A percentile compares a stretch with the other conserved stretches of the same genome.
Conservation (phyloP, 306 rosid species). For the Acmispon strigosus region DNA sequence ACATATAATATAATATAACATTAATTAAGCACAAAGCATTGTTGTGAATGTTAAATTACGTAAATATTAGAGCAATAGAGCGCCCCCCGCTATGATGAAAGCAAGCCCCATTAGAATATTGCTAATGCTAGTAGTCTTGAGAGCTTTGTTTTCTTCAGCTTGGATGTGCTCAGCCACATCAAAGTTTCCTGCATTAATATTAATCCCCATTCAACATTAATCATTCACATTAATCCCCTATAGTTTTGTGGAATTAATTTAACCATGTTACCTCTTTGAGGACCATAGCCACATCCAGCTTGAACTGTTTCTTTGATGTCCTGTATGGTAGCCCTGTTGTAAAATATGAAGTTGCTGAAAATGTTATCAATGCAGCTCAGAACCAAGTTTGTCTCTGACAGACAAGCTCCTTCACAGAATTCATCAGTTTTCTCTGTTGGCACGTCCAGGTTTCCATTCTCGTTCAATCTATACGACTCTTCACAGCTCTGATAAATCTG, state of each 20-base stretch:
- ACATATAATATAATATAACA: no score
- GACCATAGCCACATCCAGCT: constrained; percentile 75
- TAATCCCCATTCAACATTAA: neutral
- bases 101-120: constrained; percentile 37
- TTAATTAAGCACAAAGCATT: no score
- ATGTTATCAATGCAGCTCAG: constrained; percentile 57
- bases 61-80: constrained; percentile 20
- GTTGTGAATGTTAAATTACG: neutral
- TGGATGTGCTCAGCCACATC: constrained; percentile 55
- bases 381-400: constrained; percentile 66
- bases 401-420: constrained; percentile 70
- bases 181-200: constrained; percentile 63
- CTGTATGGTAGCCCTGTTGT: constrained; percentile 61
- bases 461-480: constrained; percentile 52
- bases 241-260: neutral
- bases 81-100: constrained; percentile 31
- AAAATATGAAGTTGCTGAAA: constrained; percentile 53
- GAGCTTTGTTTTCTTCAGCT: constrained; percentile 32
- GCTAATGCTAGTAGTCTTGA: constrained; percentile 19
- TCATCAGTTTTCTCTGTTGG: constrained; percentile 38
- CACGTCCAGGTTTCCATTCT: constrained; percentile 54
- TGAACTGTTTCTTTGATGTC: constrained; percentile 55
- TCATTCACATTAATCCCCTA: neutral
- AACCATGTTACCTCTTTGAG: constrained; percentile 50
- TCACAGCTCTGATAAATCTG: constrained; percentile 80